These are phyloP conservation scores for Nannochloropsis oceanica DNA, from an alignment of 108 stramenopile genomes.

Conservation along the genomic window DNA sequence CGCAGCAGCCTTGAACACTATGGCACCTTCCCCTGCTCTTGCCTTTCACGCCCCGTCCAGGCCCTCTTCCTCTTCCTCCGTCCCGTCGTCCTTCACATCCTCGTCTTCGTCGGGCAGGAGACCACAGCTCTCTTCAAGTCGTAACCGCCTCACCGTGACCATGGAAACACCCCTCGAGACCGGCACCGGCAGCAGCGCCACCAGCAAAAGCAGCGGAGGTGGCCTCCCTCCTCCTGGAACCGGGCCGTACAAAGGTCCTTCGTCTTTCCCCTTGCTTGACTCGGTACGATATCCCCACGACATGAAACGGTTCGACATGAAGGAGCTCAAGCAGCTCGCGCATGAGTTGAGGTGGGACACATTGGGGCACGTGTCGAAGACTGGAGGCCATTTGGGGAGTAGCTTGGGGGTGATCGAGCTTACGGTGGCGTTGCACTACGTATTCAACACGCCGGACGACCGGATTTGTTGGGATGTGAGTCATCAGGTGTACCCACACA, in stretches of 20 bases:
- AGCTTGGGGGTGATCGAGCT: constrained; percentile 84
- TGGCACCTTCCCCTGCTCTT: neutral
- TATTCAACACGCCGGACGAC: constrained; percentile 93
- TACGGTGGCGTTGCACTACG: constrained; percentile 88
- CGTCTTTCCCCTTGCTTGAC: constrained; percentile 75
- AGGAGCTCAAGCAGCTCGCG: constrained; percentile 73
- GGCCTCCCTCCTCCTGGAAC: neutral
- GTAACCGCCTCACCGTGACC: neutral
- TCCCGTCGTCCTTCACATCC: neutral
- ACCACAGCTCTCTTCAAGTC: neutral
- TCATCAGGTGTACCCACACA: constrained; percentile 95
- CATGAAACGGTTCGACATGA: constrained; percentile 68
- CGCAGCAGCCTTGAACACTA: neutral
- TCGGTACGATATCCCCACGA: constrained; percentile 57
- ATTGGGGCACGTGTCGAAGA: constrained; percentile 81
- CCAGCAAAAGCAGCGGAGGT: neutral
- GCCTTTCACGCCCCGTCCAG: neutral
- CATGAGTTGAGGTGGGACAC: constrained; percentile 86
- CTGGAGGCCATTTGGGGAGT: constrained; percentile 85
- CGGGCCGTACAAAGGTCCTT: constrained; percentile 45
- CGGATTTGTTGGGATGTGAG: constrained; percentile 93
- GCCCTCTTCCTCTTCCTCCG: neutral
- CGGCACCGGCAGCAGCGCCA: neutral
- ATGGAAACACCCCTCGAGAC: neutral
- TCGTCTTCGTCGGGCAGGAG: neutral